Conservation (phyloP, 2,329 filamentous ascomycete species). For the Aspergillus fructus region DNA sequence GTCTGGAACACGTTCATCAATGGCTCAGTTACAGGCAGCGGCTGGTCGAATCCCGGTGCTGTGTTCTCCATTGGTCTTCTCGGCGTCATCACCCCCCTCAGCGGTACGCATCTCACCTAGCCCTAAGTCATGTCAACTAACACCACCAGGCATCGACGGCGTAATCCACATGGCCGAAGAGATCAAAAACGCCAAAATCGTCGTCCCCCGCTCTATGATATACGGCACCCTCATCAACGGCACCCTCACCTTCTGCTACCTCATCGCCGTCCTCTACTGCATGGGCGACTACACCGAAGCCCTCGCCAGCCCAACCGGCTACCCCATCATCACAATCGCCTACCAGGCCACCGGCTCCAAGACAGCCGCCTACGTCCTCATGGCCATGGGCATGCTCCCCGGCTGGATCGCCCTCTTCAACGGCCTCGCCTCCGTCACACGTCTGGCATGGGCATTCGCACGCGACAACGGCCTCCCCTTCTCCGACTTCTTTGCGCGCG, state of each 20-base stretch:
- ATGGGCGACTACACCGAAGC: slow-evolving; percentile 40
- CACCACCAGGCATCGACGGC: slow-evolving; percentile 24
- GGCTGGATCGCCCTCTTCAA: slow-evolving; percentile 27
- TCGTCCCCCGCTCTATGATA: slow-evolving; percentile 49
- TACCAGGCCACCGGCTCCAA: slow-evolving; percentile 44
- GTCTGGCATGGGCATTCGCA: slow-evolving; percentile 45
- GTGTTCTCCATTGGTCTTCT: slow-evolving; percentile 17
- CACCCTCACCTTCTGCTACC: slow-evolving; percentile 43
- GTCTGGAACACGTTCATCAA: slow-evolving; percentile 26
- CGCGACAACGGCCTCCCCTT: slow-evolving; percentile 44
- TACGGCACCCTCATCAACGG: slow-evolving; percentile 47
- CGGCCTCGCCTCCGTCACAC: slow-evolving; percentile 34
- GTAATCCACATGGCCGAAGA: slow-evolving; percentile 47
- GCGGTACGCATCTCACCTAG: slow-evolving; percentile 5
- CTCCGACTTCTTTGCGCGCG: slow-evolving; percentile 26
- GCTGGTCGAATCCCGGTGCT: slow-evolving; percentile 23
- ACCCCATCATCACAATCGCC: slow-evolving; percentile 53
- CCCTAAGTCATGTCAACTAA: neutral
- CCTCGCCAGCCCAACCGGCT: slow-evolving; percentile 43
- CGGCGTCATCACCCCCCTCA: slow-evolving; percentile 14
- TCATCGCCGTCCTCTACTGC: slow-evolving; percentile 45
- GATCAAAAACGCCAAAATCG: slow-evolving; percentile 45
- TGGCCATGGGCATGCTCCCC: slow-evolving; percentile 32
- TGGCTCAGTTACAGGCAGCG: slow-evolving; percentile 13
- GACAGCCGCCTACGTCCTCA: slow-evolving; percentile 42